Percentiles rank a stretch among this genome's conserved stretches.
Conservation (phyloP, 768 basidiomycete species). For the Goffeauzyma gilvescens region DNA sequence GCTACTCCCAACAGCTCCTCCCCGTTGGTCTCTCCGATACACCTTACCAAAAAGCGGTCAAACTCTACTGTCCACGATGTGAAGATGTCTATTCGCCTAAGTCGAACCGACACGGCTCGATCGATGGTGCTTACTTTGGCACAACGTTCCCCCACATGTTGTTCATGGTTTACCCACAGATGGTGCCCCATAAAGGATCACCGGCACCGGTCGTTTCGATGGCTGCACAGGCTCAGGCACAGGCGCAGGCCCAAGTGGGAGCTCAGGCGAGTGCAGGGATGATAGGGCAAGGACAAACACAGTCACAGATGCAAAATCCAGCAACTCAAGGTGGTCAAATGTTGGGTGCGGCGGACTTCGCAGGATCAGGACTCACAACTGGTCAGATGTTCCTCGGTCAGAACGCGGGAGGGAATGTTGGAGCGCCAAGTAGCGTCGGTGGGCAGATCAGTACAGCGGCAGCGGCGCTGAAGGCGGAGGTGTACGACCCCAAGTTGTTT, state of each 20-base stretch:
- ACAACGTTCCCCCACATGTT: slow-evolving; percentile 93
- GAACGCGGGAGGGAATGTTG: slow-evolving; percentile 38
- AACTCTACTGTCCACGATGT: slow-evolving; percentile 93
- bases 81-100: slow-evolving; percentile 98
- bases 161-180: slow-evolving; percentile 87
- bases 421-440: slow-evolving; percentile 37
- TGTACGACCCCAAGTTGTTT: slow-evolving; percentile 83
- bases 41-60: slow-evolving; percentile 97
- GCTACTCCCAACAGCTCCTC: slow-evolving; percentile 81
- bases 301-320: too few relatives aligned
- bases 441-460: slow-evolving; percentile 54
- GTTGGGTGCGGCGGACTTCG: too few relatives aligned
- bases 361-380: too few relatives aligned
- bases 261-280: not conserved
- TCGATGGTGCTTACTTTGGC: slow-evolving; percentile 97
- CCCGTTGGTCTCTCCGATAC: slow-evolving; percentile 91
- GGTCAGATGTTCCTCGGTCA: slow-evolving; percentile 36
- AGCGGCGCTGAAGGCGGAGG: slow-evolving; percentile 72
- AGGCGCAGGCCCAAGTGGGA: not conserved
- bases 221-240: slow-evolving; percentile 9
- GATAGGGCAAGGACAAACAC: too few relatives aligned
- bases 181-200: slow-evolving; percentile 62
- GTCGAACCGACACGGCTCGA: slow-evolving; percentile 84
- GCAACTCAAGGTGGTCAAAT: too few relatives aligned
- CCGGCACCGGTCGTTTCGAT: slow-evolving; percentile 11